Evolutionary conservation across 768 basidiomycete genomes (phyloP), one percentile per base, ranked within the genome.

Genomic region (Pisolithus marmoratus): DNA sequence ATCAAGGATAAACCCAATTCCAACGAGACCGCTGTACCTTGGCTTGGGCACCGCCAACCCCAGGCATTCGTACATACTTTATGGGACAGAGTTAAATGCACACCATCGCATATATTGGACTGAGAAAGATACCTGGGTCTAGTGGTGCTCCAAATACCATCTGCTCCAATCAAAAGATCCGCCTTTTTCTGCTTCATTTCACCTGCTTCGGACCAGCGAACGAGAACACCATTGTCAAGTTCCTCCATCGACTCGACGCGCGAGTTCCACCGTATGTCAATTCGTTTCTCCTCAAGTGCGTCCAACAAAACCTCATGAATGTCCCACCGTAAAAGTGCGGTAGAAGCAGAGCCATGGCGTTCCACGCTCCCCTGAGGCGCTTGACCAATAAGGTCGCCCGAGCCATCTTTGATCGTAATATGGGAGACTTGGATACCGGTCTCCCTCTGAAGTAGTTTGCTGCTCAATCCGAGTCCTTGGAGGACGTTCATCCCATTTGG

Each of bases 111-210:
- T 9, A 31, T 40, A 23, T 26, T 45, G 8, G 12, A 31, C 15
- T 5, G 23, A n/a, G n/a, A 7, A 24, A 24, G 14, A 51, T 51
- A 63, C 65, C 54, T 65, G 24, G 59, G 43, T 37, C 63, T 59
- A 17, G 61, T 65, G 8, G 45, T 54, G 26, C 66, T 65, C 67
- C 66, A 69, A 17, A 68, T 64, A 4, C 64, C 63, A 24, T 68
- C 66, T 31, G 65, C 66, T 36, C 65, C 66, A 19, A 66, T 53
- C 38, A 67, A 47, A 15, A 67, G 63, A 50, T 68, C 67, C n/a
- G 51, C 65, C 54, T 59, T 62, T 54, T 52, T 62, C 49, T 64
- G 54, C 38, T 64, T 50, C 12, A 14, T 8, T 17, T 44, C 24
- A 37, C 57, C 64, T 7, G 51, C 44, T 54, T 66, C 58, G 12